Base-by-base conservation (phyloP, 768 basidiomycete species). In the Pulveroboletus sp. region DNA sequence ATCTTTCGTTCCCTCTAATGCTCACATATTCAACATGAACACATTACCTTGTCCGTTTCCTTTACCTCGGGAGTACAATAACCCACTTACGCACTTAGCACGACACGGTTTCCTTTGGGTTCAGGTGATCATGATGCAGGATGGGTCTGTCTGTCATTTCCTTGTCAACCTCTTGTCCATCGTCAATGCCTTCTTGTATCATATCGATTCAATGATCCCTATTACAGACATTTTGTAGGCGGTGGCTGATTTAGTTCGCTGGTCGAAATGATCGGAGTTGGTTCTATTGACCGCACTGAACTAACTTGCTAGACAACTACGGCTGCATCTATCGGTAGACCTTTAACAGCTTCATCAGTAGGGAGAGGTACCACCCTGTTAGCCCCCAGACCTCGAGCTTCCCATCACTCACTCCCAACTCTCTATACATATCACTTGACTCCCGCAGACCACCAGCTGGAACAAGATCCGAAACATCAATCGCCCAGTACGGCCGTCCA, bases 341-440 rank as follows among this genome's bases (percentile, higher is more conserved):
- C 42, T 69, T 67, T 55, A 87, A 60, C 17, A 68, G 69, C 54
- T 72, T 76, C 80, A 88, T 80, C 57, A 89, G 67, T 42, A 78
- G 57, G 40, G 75, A 77, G 46, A 89, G 71, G 69, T 89, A 91
- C 86, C 88, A 90, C 32, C 88, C 89, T 18, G 89, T 89, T 61
- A 91, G 68, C 0, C 89, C 88, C 86, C 89, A 91, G 26, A 89
- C 80, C 60, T 90, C 85, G 14, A 89, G 65, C 50, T 71, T 71
- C 10, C 74, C 78, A 41, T 71, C 68, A 36, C 63, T 74, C 38
- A 76, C 67, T 52, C 78, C 73, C 44, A 75, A 73, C 45, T 68
- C 63, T 35, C 67, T 62, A 36, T 60, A 60, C 46, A 63, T 61
- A 55, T 73, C 69, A 43, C 58, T 69, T 0, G 57, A 51, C 38